Evolutionary conservation across 495 filamentous ascomycete species (phyloP).

Genomic region (Bacidia rubella): DNA sequence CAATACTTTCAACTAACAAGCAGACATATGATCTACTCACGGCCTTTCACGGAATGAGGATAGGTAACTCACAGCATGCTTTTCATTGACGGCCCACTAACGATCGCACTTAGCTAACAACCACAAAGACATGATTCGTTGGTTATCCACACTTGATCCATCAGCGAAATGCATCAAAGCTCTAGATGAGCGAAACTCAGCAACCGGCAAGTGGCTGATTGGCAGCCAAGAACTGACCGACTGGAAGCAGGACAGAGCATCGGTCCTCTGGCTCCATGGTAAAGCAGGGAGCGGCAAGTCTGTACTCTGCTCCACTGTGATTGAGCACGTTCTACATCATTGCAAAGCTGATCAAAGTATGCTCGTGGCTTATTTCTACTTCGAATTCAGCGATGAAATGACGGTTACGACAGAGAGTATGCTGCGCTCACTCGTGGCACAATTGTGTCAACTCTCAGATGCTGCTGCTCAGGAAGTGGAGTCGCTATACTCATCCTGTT

Average conservation of each 20-base stretch:
- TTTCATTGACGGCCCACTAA: neutral
- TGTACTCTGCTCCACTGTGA: constrained; percentile 22
- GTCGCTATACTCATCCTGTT: too few species aligned
- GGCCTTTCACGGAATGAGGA: too few species aligned
- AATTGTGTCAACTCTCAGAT: too few species aligned
- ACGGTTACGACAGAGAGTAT: too few species aligned
- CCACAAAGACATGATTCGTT: neutral
- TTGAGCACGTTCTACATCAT: too few species aligned
- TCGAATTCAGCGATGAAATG: too few species aligned
- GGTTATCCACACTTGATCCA: constrained; percentile 17
- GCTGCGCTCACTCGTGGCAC: too few species aligned
- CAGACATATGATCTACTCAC: too few species aligned
- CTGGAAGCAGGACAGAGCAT: constrained; percentile 15
- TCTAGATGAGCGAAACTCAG: neutral
- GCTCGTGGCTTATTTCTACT: too few species aligned
- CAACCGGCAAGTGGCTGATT: constrained; percentile 23
- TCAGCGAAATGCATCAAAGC: constrained; percentile 17
- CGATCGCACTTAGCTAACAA: neutral
- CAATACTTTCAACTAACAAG: too few species aligned
- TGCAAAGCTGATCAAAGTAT: too few species aligned
- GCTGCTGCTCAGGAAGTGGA: too few species aligned
- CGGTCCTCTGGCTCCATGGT: constrained; percentile 26
- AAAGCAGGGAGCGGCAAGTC: constrained; percentile 29
- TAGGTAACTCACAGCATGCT: neutral
- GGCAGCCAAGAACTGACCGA: constrained; percentile 14